Base-by-base conservation (phyloP, 306 rosid genomes). In the Lotus japonicus region DNA sequence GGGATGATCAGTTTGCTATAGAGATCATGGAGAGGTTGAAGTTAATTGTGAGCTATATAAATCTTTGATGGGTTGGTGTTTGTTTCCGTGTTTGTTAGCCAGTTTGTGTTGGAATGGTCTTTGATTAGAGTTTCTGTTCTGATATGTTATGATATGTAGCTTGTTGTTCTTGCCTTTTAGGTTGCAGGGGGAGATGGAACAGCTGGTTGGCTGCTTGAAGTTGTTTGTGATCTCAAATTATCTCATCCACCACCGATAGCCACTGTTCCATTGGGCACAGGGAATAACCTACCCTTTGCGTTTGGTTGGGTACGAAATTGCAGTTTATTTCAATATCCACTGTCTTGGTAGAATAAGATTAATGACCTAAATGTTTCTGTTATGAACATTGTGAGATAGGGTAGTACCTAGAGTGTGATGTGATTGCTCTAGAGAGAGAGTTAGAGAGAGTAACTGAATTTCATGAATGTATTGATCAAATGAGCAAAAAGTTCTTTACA, bases 161-260 rank as follows among this genome's bases (percentile, higher is more conserved):
- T 66, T 59, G 67, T 23, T 58, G 44, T 13, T 13, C 6, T 60
- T 52, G 65, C 38, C 45, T 73, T n/a, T 68, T 67, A 94, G 99
- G 99, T 84, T 86, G 99, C 99, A 62, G 97, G 97, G 58, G 99
- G 99, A 2, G 97, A 94, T 82, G 99, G 99, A 85, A 94, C 99
- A 19, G 97, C 99, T 45, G 96, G 97, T 7, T 94, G 99, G 99
- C 90, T 94, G 58, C 99, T 94, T 77, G 97, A 97, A 68, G 97
- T 90, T 79, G 95, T 94, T 82, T 88, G 91, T 76, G 99, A 94
- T 78, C 92, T 94, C 59, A 88, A 80, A 80, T 78, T 90, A 58
- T 84, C 99, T 76, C 92, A 79, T 81, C 75, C 96, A 9, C 99
- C 97, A 0, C 88, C 97, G 33, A 79, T 94, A 54, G 99, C 95